Evolutionary conservation across 2,329 filamentous ascomycete species (phyloP).

Genomic region (Beauveria sp.): DNA sequence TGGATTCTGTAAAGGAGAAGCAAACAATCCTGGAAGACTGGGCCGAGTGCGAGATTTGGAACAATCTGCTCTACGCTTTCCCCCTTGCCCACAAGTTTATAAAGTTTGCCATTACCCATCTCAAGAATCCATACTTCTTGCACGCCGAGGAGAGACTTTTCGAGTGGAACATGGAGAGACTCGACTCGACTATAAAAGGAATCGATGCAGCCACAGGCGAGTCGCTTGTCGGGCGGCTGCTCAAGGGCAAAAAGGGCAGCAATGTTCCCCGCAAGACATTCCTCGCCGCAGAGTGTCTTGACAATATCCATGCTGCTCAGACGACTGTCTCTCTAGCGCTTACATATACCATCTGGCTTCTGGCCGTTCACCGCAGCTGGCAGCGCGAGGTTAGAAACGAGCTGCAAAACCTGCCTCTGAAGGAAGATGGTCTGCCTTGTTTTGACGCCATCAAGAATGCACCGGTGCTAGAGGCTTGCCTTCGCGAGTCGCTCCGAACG

Average conservation of each 20-base stretch:
- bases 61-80: background rate
- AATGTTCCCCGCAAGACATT: background rate
- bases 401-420: background rate
- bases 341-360: background rate
- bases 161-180: background rate
- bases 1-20: background rate
- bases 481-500: background rate
- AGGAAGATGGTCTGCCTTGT: background rate
- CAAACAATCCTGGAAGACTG: background rate
- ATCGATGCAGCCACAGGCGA: background rate
- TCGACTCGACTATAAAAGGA: background rate
- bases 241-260: background rate
- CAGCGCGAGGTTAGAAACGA: background rate
- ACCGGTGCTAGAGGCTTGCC: background rate
- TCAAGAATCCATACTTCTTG: background rate
- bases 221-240: background rate
- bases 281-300: background rate
- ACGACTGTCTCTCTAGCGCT: background rate
- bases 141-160: background rate
- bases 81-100: background rate
- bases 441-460: conserved; percentile 3
- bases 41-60: conserved; percentile 4
- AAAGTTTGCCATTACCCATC: background rate
- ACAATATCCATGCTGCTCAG: conserved; percentile 5
- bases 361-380: conserved; percentile 3